Conservation (phyloP, 2,329 filamentous ascomycete species). For the Fusarium sublunatum region DNA sequence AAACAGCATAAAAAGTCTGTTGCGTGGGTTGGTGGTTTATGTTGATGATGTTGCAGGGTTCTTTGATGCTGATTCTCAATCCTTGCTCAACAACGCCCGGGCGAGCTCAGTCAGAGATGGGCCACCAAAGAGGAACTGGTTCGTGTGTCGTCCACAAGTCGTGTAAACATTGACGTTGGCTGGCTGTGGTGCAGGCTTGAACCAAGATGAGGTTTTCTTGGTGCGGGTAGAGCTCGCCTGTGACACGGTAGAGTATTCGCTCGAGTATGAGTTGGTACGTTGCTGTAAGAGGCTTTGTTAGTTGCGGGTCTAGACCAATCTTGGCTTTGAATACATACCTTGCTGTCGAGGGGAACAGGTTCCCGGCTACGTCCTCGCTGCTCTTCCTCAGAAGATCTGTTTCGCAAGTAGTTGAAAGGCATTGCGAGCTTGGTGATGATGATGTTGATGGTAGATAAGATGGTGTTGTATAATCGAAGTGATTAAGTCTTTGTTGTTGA, state of each 20-base stretch:
- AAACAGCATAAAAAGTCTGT: conserved; percentile 18
- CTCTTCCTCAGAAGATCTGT: conserved; percentile 36
- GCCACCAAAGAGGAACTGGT: conserved; percentile 64
- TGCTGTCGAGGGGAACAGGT: conserved; percentile 39
- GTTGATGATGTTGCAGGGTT: conserved; percentile 13
- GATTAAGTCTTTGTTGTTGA: conserved; percentile 5
- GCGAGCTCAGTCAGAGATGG: conserved; percentile 59
- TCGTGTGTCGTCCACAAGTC: conserved; percentile 65
- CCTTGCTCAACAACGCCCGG: conserved; percentile 54
- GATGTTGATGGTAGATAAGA: background rate
- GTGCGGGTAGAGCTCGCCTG: conserved; percentile 41
- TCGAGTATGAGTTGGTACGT: conserved; percentile 48
- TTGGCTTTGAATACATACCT: conserved; percentile 39
- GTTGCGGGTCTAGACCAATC: conserved; percentile 10
- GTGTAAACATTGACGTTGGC: conserved; percentile 66
- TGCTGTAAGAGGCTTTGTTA: conserved; percentile 39
- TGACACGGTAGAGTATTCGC: conserved; percentile 44
- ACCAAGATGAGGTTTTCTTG: conserved; percentile 49
- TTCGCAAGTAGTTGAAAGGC: conserved; percentile 25
- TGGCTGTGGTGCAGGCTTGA: conserved; percentile 53
- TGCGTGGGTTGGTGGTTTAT: conserved; percentile 21
- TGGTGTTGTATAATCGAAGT: conserved; percentile 4
- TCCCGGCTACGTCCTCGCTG: conserved; percentile 39
- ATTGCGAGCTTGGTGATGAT: conserved; percentile 13
- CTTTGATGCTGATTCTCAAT: conserved; percentile 34